Percentiles rank a stretch among this genome's conserved stretches.
These are phyloP conservation scores for Leccinum broughii DNA, from an alignment of 768 basidiomycete genomes.

Conservation along the genomic window DNA sequence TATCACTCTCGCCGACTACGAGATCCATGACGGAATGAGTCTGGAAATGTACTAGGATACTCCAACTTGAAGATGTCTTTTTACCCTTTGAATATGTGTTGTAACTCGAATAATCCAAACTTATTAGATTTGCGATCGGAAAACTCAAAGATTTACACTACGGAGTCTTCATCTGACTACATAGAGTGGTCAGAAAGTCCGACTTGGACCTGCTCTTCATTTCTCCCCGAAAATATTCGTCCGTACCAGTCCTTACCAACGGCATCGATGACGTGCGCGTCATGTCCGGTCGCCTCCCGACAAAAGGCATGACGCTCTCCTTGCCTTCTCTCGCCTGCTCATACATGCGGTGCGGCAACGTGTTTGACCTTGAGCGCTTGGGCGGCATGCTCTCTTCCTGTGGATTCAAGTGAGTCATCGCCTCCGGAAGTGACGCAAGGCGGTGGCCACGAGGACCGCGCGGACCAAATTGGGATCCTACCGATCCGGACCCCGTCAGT, in stretches of 20 bases:
- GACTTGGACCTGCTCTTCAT: slow-evolving; percentile 6
- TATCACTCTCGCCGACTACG: slow-evolving; percentile 88
- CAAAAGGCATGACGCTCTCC: slow-evolving; percentile 24
- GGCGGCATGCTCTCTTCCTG: slow-evolving; percentile 27
- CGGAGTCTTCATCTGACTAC: too few relatives aligned
- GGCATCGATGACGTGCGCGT: slow-evolving; percentile 19
- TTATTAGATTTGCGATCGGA: too few relatives aligned
- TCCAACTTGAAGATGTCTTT: background rate
- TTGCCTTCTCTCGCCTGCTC: slow-evolving; percentile 37
- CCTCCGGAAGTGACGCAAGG: slow-evolving; percentile 19
- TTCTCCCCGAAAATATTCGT: background rate
- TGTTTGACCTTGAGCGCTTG: slow-evolving; percentile 22
- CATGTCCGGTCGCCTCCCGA: slow-evolving; percentile 22
- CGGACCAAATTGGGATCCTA: slow-evolving; percentile 16
- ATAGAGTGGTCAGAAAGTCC: slow-evolving; percentile 5
- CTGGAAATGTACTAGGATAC: slow-evolving; percentile 78
- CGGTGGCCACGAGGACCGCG: slow-evolving; percentile 26
- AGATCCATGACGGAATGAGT: slow-evolving; percentile 92
- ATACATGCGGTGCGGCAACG: slow-evolving; percentile 46
- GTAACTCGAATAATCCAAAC: too few relatives aligned
- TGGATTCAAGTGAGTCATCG: slow-evolving; percentile 5
- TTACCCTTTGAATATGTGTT: background rate
- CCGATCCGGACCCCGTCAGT: slow-evolving; percentile 15
- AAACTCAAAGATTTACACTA: too few relatives aligned
- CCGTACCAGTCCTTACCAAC: slow-evolving; percentile 10